phyloP scores from a whole-genome alignment of 1,139 yeast genomes.

The Geotrichum phurueaensis region DNA sequence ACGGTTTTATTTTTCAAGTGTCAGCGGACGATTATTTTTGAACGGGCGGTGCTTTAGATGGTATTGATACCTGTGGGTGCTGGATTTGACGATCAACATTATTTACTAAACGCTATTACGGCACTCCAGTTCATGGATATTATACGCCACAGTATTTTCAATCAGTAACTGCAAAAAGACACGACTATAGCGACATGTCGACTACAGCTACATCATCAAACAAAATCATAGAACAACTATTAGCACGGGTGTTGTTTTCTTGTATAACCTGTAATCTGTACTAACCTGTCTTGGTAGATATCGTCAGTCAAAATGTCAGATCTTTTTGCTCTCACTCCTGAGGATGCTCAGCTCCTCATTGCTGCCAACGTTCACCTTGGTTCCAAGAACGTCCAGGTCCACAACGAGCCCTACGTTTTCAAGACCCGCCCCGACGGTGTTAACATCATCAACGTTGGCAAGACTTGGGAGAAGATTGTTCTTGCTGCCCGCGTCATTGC shows the following conservation, averaged over 20 bases:
- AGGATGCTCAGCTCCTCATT: conserved; percentile 98
- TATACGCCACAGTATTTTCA: neutral
- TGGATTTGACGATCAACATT: neutral
- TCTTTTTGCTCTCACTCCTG: conserved; percentile 82
- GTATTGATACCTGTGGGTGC: neutral
- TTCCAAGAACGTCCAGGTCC: conserved; percentile 99
- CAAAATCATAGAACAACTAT: neutral
- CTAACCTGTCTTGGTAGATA: conserved; percentile 4
- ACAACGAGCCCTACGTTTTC: conserved; percentile 99
- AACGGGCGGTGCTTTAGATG: neutral
- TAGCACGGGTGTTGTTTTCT: neutral
- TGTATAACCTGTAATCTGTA: neutral
- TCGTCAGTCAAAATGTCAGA: conserved; percentile 48
- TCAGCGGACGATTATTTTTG: neutral
- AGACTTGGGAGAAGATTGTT: conserved; percentile 99
- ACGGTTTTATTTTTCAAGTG: neutral
- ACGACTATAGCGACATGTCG: neutral
- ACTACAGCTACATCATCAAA: neutral
- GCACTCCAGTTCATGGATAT: neutral
- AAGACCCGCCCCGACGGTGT: conserved; percentile 99
- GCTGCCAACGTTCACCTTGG: conserved; percentile 99
- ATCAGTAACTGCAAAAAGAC: neutral
- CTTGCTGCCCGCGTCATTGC: conserved; percentile 99
- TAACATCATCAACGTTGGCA: conserved; percentile 94
- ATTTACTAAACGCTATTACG: neutral